These are phyloP conservation scores for Globisporangium middletonii DNA, from an alignment of 352 stramenopile genomes.

Conservation along the genomic window DNA sequence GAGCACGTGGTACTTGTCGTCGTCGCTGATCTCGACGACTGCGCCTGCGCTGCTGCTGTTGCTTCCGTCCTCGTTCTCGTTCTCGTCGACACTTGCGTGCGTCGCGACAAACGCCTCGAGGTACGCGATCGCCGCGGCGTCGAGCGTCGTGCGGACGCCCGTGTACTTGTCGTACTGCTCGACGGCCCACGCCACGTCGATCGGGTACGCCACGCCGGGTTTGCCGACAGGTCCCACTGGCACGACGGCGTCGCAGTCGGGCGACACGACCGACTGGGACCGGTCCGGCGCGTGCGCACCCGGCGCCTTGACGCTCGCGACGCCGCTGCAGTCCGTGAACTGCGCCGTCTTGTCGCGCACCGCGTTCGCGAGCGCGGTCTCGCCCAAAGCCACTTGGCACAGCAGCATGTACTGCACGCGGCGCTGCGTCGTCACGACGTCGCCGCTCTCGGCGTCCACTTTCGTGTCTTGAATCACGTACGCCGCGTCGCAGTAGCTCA, in stretches of 20 bases:
- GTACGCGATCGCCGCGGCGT: too few relatives aligned
- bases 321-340: conserved; percentile 24
- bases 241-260: conserved; percentile 39
- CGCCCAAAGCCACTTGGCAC: conserved; percentile 62
- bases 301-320: conserved; percentile 60
- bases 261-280: conserved; percentile 39
- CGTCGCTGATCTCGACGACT: too few relatives aligned
- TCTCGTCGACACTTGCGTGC: too few relatives aligned
- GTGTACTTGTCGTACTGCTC: conserved; percentile 32
- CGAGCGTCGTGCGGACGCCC: conserved; percentile 19
- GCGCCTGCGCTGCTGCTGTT: too few relatives aligned
- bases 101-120: too few relatives aligned
- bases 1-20: too few relatives aligned
- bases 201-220: conserved; percentile 35
- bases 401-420: conserved; percentile 67
- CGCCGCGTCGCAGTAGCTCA: conserved; percentile 59
- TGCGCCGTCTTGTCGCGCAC: conserved; percentile 22
- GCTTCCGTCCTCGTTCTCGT: too few relatives aligned
- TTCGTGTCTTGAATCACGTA: conserved; percentile 37
- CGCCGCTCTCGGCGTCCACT: conserved; percentile 16
- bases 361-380: conserved; percentile 25
- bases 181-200: conserved; percentile 39
- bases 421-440: conserved; percentile 23
- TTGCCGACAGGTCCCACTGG: conserved; percentile 43
- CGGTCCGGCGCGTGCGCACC: conserved; percentile 46